These are phyloP conservation scores for Colletotrichum orchidophilum DNA, from an alignment of 2,329 filamentous ascomycete genomes.

Conservation along the genomic window DNA sequence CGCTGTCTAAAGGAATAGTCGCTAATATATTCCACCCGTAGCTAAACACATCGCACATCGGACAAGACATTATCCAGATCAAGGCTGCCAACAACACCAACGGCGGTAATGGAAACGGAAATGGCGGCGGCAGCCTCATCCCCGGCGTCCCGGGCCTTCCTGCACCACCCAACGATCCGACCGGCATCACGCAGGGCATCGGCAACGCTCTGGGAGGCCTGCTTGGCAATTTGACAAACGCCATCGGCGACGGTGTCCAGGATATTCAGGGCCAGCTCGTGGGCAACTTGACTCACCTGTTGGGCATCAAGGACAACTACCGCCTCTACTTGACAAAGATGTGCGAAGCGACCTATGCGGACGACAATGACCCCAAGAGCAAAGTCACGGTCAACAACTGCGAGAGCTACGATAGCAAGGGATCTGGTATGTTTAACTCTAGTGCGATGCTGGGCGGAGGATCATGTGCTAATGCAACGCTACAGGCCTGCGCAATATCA, in stretches of 20 bases:
- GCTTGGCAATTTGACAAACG: conserved; percentile 33
- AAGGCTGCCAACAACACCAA: conserved; percentile 18
- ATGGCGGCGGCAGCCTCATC: conserved; percentile 8
- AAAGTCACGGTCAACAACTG: conserved; percentile 27
- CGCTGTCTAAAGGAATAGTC: rapidly evolving
- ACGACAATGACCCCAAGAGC: conserved; percentile 24
- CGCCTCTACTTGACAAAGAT: conserved; percentile 35
- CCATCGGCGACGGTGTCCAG: conserved; percentile 32
- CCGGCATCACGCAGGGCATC: conserved; percentile 27
- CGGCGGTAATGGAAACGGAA: conserved; percentile 12
- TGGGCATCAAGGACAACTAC: conserved; percentile 38
- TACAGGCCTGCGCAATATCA: conserved; percentile 36
- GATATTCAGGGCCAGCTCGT: conserved; percentile 38
- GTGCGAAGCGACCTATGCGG: conserved; percentile 36
- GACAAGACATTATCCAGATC: conserved; percentile 33
- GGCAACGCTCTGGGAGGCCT: conserved; percentile 30
- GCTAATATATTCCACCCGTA: not conserved
- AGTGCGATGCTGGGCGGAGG: too few relatives aligned
- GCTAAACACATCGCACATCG: conserved; percentile 36
- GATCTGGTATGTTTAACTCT: not conserved
- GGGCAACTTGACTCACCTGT: conserved; percentile 33
- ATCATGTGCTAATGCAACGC: not conserved
- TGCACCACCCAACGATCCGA: not conserved
- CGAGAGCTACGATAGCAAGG: conserved; percentile 25
- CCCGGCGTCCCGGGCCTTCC: conserved; percentile 7